Percentiles rank a stretch among this genome's conserved stretches.
Conservation (phyloP, 176 grass and related monocot genomes). For the Musa acuminata region DNA sequence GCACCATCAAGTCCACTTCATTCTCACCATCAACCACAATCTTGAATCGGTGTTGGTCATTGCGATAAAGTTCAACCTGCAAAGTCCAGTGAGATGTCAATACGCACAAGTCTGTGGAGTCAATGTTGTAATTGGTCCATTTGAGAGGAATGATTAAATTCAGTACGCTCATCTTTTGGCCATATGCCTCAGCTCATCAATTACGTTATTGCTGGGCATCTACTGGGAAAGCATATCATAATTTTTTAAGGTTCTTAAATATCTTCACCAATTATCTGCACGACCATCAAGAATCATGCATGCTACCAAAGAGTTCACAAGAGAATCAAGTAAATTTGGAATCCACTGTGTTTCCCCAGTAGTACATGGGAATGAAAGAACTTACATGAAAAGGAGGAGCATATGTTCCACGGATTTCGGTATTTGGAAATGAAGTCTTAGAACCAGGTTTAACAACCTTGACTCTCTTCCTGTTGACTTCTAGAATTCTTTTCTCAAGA, state of each 20-base stretch:
- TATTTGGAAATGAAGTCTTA: slow-evolving; percentile 74
- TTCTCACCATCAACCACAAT: slow-evolving; percentile 70
- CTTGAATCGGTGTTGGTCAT: slow-evolving; percentile 90
- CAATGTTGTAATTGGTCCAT: too few relatives aligned
- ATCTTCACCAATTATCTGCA: too few relatives aligned
- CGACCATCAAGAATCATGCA: too few relatives aligned
- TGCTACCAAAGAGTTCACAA: too few relatives aligned
- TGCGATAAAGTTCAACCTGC: slow-evolving; percentile 81
- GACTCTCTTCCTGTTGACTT: slow-evolving; percentile 73
- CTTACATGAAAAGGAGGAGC: slow-evolving; percentile 86
- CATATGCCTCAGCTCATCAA: too few relatives aligned
- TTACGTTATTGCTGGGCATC: too few relatives aligned
- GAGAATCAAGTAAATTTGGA: too few relatives aligned
- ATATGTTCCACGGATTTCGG: slow-evolving; percentile 75
- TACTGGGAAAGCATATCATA: too few relatives aligned
- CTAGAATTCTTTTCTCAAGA: slow-evolving; percentile 86
- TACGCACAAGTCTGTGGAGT: neutral
- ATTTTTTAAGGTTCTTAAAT: too few relatives aligned
- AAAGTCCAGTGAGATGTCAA: neutral
- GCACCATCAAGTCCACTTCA: slow-evolving; percentile 85
- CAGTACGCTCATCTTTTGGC: too few relatives aligned
- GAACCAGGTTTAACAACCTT: slow-evolving; percentile 98
- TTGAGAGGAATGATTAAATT: too few relatives aligned
- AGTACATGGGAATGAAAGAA: neutral
- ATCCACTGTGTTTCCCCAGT: too few relatives aligned